Base-by-base conservation (phyloP, 768 basidiomycete genomes). In the Daedaleopsis sinensis region DNA sequence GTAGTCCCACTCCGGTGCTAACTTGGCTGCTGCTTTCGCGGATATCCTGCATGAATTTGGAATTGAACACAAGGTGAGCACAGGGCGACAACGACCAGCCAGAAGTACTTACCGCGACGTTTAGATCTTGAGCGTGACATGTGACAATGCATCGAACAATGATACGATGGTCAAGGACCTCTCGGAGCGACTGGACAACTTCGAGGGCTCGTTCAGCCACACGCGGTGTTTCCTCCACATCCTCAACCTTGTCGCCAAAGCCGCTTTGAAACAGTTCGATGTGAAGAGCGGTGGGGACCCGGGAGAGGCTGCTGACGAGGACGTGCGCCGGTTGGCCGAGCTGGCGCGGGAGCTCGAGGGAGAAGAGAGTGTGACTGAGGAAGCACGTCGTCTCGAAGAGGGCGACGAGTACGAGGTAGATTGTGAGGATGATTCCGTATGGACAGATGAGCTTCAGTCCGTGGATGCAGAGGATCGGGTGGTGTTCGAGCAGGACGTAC, bases 1-100 rank as follows among this genome's bases (percentile, higher is more conserved):
- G 6, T 21, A 71, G 69, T 69, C 71, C 1, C 75, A 77, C 54
- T 71, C 73, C 2, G 72, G 76, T 0, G 16, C 19, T 2, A 71
- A 74, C 49, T 60, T 78, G 0, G 77, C 70, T 0, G 54, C 10
- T 2, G 63, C 52, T 0, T 68, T 77, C 24, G 60, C 62, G 0
- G 58, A 70, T 11, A 65, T 73, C 19, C 55, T 77, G 3, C 27
- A 65, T 0, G 63, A 71, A 1, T 77, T 68, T 60, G 64, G 68
- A 0, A 67, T 77, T 5, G 46, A 65, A 15, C 43, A 72, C 19
- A 76, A 76, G 72, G 73, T 43, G n/a, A n/a, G n/a, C n/a, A n/a
- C 42, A 43, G 42, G 3, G 12, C 10, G 15, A 3, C 3, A n/a
- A 43, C n/a, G 42, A 43, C 4, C 74, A 18, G 36, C 57, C 62